Evolutionary conservation across 352 stramenopile genomes (phyloP).

Genomic region (Phytopythium boreale): DNA sequence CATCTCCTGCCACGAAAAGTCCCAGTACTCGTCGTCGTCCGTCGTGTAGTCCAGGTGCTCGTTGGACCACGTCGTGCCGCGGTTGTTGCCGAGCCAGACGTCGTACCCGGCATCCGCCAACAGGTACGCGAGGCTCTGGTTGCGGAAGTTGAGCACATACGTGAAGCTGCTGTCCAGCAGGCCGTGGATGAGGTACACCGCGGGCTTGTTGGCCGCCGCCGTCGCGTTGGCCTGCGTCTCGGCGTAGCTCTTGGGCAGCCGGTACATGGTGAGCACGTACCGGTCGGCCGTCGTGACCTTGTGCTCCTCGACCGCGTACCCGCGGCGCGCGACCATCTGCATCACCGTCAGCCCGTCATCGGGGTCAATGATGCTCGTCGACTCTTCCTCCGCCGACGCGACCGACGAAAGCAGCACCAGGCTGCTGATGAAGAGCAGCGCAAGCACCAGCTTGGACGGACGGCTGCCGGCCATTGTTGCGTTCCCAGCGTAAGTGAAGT

Average conservation of each 20-base stretch:
- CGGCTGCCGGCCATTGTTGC: background rate
- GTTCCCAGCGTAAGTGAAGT: background rate
- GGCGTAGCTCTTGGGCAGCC: slow-evolving; percentile 47
- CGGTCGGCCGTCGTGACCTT: slow-evolving; percentile 50
- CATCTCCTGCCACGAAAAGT: slow-evolving; percentile 68
- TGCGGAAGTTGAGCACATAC: slow-evolving; percentile 57
- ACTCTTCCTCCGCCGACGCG: slow-evolving; percentile 11
- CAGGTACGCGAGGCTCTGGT: slow-evolving; percentile 56
- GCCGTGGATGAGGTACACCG: slow-evolving; percentile 59
- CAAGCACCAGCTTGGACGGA: background rate
- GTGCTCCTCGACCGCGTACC: slow-evolving; percentile 56
- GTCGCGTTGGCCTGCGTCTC: slow-evolving; percentile 34
- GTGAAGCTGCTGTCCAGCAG: slow-evolving; percentile 64
- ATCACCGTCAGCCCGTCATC: slow-evolving; percentile 45
- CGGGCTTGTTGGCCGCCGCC: slow-evolving; percentile 37
- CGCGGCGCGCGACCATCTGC: slow-evolving; percentile 41
- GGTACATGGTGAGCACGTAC: slow-evolving; percentile 70
- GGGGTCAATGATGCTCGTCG: slow-evolving; percentile 31
- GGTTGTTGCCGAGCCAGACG: slow-evolving; percentile 72
- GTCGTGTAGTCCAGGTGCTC: slow-evolving; percentile 44
- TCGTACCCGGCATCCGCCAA: slow-evolving; percentile 59
- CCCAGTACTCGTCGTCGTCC: slow-evolving; percentile 49
- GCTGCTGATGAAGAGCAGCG: slow-evolving; percentile 2
- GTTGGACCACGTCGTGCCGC: slow-evolving; percentile 62
- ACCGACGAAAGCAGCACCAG: slow-evolving; percentile 8